phyloP scores from a whole-genome alignment of 306 rosid genomes.

The Vigna nakashimae region DNA sequence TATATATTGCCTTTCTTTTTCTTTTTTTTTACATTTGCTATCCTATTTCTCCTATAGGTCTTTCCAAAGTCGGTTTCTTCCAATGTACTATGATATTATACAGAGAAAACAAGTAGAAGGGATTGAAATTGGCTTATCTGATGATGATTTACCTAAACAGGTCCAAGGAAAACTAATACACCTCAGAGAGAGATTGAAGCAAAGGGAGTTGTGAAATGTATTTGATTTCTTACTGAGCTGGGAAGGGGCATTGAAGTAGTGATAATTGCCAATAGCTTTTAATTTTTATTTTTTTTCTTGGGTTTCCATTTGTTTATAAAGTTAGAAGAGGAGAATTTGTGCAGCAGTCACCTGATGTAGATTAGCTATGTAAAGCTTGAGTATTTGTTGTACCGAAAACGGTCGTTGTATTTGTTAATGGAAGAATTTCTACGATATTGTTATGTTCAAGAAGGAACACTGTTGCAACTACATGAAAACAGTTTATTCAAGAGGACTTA shows the following conservation, averaged over 20 bases:
- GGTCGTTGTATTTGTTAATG: slow-evolving; percentile 30
- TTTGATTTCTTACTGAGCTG: slow-evolving; percentile 48
- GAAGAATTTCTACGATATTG: too few relatives aligned
- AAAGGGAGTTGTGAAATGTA: slow-evolving; percentile 53
- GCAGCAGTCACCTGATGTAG: slow-evolving; percentile 36
- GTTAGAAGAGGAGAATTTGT: slow-evolving; percentile 35
- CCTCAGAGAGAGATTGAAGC: too few relatives aligned
- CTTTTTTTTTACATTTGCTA: too few relatives aligned
- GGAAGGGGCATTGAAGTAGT: slow-evolving; percentile 41
- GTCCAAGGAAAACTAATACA: slow-evolving; percentile 54
- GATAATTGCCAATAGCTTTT: slow-evolving; percentile 30
- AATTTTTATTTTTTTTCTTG: not conserved
- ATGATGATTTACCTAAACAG: slow-evolving; percentile 52
- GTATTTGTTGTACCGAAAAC: slow-evolving; percentile 22
- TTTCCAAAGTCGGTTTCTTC: slow-evolving; percentile 78
- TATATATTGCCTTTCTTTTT: too few relatives aligned
- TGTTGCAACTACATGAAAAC: too few relatives aligned
- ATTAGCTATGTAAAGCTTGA: slow-evolving; percentile 49
- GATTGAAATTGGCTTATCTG: slow-evolving; percentile 44
- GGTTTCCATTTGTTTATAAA: not conserved
- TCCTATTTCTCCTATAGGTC: slow-evolving; percentile 76
- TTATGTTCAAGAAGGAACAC: too few relatives aligned
- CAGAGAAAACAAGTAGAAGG: slow-evolving; percentile 61
- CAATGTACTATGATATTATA: slow-evolving; percentile 80
- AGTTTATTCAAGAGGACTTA: too few relatives aligned